A percentile compares a stretch with the other conserved stretches of the same genome.
phyloP scores from a whole-genome alignment of 2,329 filamentous ascomycete genomes.

The Ciborinia camelliae region DNA sequence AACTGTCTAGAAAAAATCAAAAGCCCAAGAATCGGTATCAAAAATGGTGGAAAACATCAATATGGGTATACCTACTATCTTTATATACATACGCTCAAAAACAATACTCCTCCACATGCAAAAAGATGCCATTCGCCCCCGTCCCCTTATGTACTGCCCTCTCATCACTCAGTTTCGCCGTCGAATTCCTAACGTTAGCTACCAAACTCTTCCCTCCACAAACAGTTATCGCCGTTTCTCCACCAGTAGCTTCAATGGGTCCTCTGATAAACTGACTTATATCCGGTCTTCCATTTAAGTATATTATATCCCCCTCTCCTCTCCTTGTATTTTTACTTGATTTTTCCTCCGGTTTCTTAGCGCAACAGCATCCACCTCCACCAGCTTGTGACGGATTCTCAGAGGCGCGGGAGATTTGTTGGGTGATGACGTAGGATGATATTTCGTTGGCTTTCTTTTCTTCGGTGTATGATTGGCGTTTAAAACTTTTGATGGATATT shows the following conservation, averaged over 20 bases:
- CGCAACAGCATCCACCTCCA: conserved; percentile 14
- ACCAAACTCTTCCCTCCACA: conserved; percentile 57
- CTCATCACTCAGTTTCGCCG: conserved; percentile 56
- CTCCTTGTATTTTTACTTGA: conserved; percentile 3
- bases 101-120: conserved; percentile 59
- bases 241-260: conserved; percentile 55
- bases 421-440: background rate
- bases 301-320: conserved; percentile 37
- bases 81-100: conserved; percentile 43
- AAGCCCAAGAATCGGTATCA: background rate
- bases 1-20: background rate
- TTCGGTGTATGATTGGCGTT: conserved; percentile 12
- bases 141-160: conserved; percentile 62
- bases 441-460: conserved; percentile 7
- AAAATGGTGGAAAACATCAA: background rate
- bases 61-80: background rate
- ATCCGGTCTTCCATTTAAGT: conserved; percentile 43
- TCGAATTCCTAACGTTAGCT: conserved; percentile 51
- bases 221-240: conserved; percentile 59
- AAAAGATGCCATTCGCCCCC: conserved; percentile 58
- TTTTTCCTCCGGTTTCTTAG: background rate
- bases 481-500: conserved; percentile 6
- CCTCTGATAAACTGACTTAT: conserved; percentile 50
- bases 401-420: background rate
- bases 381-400: background rate